Conservation (phyloP, 495 filamentous ascomycete species). For the Penicillium roqueforti region DNA sequence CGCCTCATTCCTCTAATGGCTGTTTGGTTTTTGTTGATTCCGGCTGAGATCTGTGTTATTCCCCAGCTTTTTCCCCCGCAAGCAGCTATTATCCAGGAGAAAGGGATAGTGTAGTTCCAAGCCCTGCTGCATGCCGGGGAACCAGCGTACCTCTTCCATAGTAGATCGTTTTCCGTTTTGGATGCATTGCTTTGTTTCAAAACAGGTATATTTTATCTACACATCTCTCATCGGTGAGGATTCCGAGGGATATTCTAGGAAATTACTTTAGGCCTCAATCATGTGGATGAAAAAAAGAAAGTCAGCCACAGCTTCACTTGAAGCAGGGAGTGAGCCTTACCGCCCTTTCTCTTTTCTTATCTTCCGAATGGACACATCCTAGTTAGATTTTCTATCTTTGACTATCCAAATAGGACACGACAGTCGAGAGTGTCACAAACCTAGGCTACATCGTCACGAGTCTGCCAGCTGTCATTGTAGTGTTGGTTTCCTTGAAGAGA, state of each 20-base stretch:
- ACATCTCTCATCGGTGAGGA: not conserved
- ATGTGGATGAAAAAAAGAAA: conserved; percentile 1
- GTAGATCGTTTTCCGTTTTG: conserved; percentile 9
- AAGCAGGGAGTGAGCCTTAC: conserved; percentile 13
- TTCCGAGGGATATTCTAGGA: not conserved
- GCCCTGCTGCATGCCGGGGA: conserved; percentile 26
- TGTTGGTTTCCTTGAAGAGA: not conserved
- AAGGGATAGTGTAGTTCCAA: conserved; percentile 25
- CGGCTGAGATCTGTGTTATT: not conserved
- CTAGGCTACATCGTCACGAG: conserved; percentile 23
- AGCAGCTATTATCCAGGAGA: conserved; percentile 18
- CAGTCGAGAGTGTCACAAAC: conserved; percentile 25
- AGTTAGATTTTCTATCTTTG: conserved; percentile 8
- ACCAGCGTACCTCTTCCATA: conserved; percentile 15
- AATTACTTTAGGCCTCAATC: not conserved
- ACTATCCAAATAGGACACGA: conserved; percentile 16
- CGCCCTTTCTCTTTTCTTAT: conserved; percentile 20
- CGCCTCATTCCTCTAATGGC: conserved; percentile 7
- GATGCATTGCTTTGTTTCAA: conserved; percentile 4
- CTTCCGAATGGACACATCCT: conserved; percentile 26
- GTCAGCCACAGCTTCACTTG: not conserved
- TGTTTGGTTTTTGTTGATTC: not conserved
- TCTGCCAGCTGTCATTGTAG: conserved; percentile 27
- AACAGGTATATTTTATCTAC: not conserved
- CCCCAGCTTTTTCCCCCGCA: conserved; percentile 9